Base-by-base conservation (phyloP, 225 moss, liverwort and hornwort species). In the Bryoerythrophyllum caledonicum region DNA sequence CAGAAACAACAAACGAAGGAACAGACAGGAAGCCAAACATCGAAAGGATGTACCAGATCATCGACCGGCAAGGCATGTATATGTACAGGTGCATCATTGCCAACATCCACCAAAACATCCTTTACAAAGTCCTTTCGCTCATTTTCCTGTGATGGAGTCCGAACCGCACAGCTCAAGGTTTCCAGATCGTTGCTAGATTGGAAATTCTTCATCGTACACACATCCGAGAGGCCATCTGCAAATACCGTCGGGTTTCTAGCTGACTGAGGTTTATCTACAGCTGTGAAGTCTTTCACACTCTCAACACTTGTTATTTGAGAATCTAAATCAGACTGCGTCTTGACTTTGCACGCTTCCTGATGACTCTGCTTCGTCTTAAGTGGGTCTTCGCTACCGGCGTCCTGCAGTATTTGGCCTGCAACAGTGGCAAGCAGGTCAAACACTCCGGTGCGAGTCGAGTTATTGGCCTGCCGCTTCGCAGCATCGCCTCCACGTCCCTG, bases 391-490 rank as follows among this genome's bases (percentile, higher is more conserved):
- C 80, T 80, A 70, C 88, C 80, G 61, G 82, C 73, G 56, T 85
- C 88, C 67, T 88, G 88, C 4, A 88, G 81, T 38, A 88, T 88
- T 80, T 88, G 88, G 17, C 88, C 88, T 32, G 88, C 88, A 78
- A 88, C 88, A 24, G 83, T 85, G 66, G 88, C 85, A 2, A 85
- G 81, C 70, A 88, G 71, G 62, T 88, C 88, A 74, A 88, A 88
- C 62, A 88, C 85, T 56, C 88, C 88, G 32, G 66, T 70, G 56
- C 81, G 80, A 60, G 80, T 65, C 57, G 75, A 75, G 71, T 60
- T 82, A 57, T 67, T 85, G 65, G 76, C 80, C 44, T 81, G 85
- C 52, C 82, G 78, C 81, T 85, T 85, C 49, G 77, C 78, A 70
- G 71, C 57, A 77, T 85, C 88, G 28, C 85, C 85, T 81, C 80